Conservation (phyloP, 768 basidiomycete species). For the Astraeus odoratus region DNA sequence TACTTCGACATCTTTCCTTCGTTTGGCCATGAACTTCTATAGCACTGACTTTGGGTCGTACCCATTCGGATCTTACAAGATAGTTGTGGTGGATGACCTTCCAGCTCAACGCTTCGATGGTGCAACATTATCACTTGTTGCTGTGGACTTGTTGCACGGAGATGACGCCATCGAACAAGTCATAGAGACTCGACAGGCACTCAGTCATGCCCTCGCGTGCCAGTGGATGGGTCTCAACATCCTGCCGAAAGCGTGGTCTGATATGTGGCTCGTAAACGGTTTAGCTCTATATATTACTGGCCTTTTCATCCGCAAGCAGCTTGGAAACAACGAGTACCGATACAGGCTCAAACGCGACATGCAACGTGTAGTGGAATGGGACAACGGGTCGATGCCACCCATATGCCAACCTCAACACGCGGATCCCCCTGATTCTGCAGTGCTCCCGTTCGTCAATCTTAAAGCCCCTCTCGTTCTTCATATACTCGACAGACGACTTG, state of each 20-base stretch:
- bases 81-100: constrained; percentile 90
- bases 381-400: constrained; percentile 84
- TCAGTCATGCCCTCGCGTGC: constrained; percentile 84
- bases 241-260: constrained; percentile 86
- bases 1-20: constrained; percentile 67
- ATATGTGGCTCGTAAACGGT: constrained; percentile 96
- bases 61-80: constrained; percentile 90
- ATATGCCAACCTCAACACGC: constrained; percentile 84
- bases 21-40: constrained; percentile 89
- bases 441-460: constrained; percentile 84
- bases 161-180: constrained; percentile 91
- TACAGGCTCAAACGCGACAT: constrained; percentile 95
- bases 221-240: constrained; percentile 99
- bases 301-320: constrained; percentile 75
- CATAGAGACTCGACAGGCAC: constrained; percentile 78
- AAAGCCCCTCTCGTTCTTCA: constrained; percentile 96
- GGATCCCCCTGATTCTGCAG: constrained; percentile 77
- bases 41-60: constrained; percentile 91
- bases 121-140: constrained; percentile 74
- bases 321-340: constrained; percentile 96
- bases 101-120: constrained; percentile 77
- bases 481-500: constrained; percentile 88
- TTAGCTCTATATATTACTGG: constrained; percentile 86
- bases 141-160: constrained; percentile 77
- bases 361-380: constrained; percentile 82